Percentiles rank a stretch among this genome's conserved stretches.
Conservation (phyloP, 78 protist genomes). For the Emiliania huxleyi region DNA sequence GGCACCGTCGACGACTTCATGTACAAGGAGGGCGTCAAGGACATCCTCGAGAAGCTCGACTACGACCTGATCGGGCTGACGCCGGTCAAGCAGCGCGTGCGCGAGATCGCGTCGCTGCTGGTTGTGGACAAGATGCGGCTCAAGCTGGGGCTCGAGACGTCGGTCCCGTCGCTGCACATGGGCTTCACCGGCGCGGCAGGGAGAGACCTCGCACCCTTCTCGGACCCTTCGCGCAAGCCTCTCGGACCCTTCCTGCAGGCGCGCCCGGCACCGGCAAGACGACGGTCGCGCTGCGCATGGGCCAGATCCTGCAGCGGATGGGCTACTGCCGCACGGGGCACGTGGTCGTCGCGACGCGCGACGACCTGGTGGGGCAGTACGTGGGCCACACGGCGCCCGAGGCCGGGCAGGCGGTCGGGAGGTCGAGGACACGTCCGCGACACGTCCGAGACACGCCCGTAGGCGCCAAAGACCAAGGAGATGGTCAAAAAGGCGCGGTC, state of each 20-base stretch:
- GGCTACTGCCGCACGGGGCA: slow-evolving; percentile 35
- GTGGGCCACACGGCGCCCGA: slow-evolving; percentile 31
- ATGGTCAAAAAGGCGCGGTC: slow-evolving; percentile 29
- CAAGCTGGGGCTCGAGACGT: slow-evolving; percentile 25
- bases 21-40: slow-evolving; percentile 15
- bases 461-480: slow-evolving; percentile 38
- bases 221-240: no score
- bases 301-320: slow-evolving; percentile 32
- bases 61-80: slow-evolving; percentile 1
- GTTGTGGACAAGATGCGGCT: slow-evolving; percentile 32
- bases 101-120: slow-evolving; percentile 21
- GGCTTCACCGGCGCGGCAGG: slow-evolving; percentile 29
- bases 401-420: slow-evolving; percentile 21
- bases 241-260: no score
- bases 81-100: slow-evolving; percentile 27
- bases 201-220: no score
- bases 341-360: slow-evolving; percentile 30
- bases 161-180: slow-evolving; percentile 23
- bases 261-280: slow-evolving; percentile 41
- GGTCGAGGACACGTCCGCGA: no score
- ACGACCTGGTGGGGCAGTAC: slow-evolving; percentile 28
- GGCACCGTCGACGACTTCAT: slow-evolving; percentile 20
- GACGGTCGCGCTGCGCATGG: slow-evolving; percentile 26
- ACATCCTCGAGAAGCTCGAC: slow-evolving; percentile 14
- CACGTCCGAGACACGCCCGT: no score